These are phyloP conservation scores for Mycena galopus DNA, from an alignment of 768 basidiomycete species.

Conservation along the genomic window DNA sequence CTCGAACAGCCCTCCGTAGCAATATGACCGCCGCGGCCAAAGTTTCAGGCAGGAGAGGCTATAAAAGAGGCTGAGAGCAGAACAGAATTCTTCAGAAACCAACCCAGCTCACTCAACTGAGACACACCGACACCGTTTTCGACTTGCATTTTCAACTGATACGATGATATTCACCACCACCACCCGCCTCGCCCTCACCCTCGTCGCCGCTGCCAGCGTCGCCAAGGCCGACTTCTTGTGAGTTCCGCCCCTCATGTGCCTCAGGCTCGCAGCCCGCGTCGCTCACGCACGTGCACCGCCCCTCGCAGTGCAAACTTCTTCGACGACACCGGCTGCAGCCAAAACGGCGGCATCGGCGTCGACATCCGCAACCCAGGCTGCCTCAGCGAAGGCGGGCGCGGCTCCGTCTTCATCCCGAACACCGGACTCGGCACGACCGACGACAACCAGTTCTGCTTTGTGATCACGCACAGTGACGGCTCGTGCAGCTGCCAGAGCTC, in stretches of 20 bases:
- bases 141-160: background rate
- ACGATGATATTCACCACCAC: slow-evolving; percentile 23
- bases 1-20: slow-evolving; percentile 3
- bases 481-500: slow-evolving; percentile 21
- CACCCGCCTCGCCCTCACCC: slow-evolving; percentile 15
- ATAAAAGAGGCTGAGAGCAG: slow-evolving; percentile 17
- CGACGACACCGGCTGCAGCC: slow-evolving; percentile 21
- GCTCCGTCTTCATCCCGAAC: slow-evolving; percentile 21
- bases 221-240: slow-evolving; percentile 29
- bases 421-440: slow-evolving; percentile 15
- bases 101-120: slow-evolving; percentile 4
- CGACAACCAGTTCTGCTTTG: slow-evolving; percentile 29
- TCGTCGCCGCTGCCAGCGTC: slow-evolving; percentile 21
- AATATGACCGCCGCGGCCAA: slow-evolving; percentile 1
- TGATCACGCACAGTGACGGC: slow-evolving; percentile 22
- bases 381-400: slow-evolving; percentile 22
- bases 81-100: slow-evolving; percentile 9
- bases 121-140: slow-evolving; percentile 3
- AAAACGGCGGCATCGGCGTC: slow-evolving; percentile 26
- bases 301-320: slow-evolving; percentile 26
- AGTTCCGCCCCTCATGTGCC: background rate
- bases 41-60: slow-evolving; percentile 8
- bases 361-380: slow-evolving; percentile 28
- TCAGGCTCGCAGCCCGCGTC: background rate
- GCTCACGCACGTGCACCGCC: background rate